Conservation (phyloP, 345 rosid genomes). For the Sisymbrium irio region DNA sequence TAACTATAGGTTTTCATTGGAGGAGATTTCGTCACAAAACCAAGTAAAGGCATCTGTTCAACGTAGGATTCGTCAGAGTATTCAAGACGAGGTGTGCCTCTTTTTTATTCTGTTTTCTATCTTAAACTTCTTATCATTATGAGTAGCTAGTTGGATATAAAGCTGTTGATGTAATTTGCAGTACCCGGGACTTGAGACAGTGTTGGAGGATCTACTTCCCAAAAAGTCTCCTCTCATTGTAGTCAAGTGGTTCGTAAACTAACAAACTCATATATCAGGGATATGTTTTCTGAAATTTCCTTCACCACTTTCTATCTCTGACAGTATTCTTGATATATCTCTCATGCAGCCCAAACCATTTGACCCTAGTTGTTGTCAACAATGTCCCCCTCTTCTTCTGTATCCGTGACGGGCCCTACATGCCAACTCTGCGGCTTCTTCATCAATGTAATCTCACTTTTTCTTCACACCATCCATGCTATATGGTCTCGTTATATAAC, state of each 20-base stretch:
- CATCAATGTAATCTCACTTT: slow-evolving; percentile 71
- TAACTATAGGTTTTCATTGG: slow-evolving; percentile 68
- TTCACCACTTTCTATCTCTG: neutral
- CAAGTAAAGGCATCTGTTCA: slow-evolving; percentile 99
- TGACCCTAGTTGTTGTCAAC: slow-evolving; percentile 88
- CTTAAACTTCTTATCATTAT: neutral
- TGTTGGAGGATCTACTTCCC: slow-evolving; percentile 93
- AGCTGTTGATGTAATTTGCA: slow-evolving; percentile 35
- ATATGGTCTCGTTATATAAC: neutral
- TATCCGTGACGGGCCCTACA: slow-evolving; percentile 95
- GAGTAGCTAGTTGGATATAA: neutral
- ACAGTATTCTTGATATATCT: neutral
- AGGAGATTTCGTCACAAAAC: slow-evolving; percentile 93
- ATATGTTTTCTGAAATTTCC: neutral
- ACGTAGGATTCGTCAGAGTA: slow-evolving; percentile 90
- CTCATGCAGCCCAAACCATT: slow-evolving; percentile 84
- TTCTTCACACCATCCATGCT: slow-evolving; percentile 9
- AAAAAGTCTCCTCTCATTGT: slow-evolving; percentile 89
- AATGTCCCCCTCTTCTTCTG: slow-evolving; percentile 92
- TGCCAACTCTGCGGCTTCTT: slow-evolving; percentile 95
- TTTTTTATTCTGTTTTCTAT: slow-evolving; percentile 18
- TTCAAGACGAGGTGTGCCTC: slow-evolving; percentile 77
- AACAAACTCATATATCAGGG: slow-evolving; percentile 11
- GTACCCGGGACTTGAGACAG: slow-evolving; percentile 96
- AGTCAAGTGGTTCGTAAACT: slow-evolving; percentile 66